phyloP scores from a whole-genome alignment of 2,329 filamentous ascomycete species.

The Pseudogymnoascus sp. region DNA sequence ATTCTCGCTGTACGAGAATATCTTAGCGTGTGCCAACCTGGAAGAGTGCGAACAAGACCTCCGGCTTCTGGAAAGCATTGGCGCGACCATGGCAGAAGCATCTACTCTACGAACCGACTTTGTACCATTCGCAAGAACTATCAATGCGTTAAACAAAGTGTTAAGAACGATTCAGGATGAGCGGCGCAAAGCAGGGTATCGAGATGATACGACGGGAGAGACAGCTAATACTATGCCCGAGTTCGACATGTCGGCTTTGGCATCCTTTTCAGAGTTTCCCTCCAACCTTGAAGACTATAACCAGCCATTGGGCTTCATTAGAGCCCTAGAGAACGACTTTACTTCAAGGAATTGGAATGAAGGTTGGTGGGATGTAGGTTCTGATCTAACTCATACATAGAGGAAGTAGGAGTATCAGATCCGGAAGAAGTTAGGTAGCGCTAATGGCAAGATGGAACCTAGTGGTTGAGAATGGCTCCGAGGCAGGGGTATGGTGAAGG shows the following conservation, averaged over 20 bases:
- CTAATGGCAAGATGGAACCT: not conserved
- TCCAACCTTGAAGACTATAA: not conserved
- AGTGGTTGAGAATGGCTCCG: not conserved
- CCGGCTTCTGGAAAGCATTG: not conserved
- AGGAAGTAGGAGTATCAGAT: not conserved
- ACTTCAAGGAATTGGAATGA: slow-evolving; percentile 3
- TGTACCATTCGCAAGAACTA: slow-evolving; percentile 3
- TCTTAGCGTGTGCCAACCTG: not conserved
- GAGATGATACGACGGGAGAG: not conserved
- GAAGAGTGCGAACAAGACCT: not conserved
- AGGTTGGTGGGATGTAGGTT: not conserved
- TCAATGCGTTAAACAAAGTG: slow-evolving; percentile 1
- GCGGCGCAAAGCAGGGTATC: not conserved
- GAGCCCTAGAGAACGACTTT: not conserved
- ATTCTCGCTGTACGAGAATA: not conserved
- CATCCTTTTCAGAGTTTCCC: not conserved
- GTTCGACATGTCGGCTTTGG: not conserved
- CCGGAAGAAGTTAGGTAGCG: not conserved
- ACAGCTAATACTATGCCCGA: not conserved
- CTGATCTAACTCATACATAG: not conserved
- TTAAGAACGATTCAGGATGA: not conserved
- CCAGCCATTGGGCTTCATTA: not conserved
- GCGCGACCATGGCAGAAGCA: not conserved
- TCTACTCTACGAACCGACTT: slow-evolving; percentile 1
- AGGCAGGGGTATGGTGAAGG: no score